Conservation (phyloP, 2,329 filamentous ascomycete species). For the Ramichloridium luteum region DNA sequence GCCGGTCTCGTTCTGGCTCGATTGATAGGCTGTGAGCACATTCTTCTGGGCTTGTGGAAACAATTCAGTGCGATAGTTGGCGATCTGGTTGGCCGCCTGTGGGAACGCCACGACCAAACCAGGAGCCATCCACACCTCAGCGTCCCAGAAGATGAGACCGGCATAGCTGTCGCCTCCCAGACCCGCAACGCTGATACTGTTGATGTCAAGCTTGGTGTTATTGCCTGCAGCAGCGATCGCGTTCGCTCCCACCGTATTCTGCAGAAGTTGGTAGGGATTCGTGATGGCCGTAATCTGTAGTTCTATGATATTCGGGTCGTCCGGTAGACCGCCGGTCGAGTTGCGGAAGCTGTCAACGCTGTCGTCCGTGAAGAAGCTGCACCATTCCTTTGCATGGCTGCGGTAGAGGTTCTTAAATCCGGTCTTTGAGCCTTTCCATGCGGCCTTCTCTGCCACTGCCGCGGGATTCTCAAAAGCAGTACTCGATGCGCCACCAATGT, state of each 20-base stretch:
- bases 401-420: conserved; percentile 46
- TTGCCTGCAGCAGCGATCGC: conserved; percentile 38
- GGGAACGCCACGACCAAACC: conserved; percentile 53
- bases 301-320: conserved; percentile 44
- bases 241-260: conserved; percentile 43
- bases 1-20: conserved; percentile 47
- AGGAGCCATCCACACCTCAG: conserved; percentile 57
- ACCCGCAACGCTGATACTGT: conserved; percentile 58
- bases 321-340: conserved; percentile 44
- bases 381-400: conserved; percentile 52
- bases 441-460: conserved; percentile 43
- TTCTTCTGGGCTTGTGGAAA: conserved; percentile 50
- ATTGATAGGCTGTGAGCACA: conserved; percentile 41
- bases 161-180: conserved; percentile 56
- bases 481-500: conserved; percentile 53
- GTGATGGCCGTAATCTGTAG: conserved; percentile 43
- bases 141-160: conserved; percentile 55
- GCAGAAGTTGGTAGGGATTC: conserved; percentile 45
- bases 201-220: conserved; percentile 42
- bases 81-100: conserved; percentile 48
- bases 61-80: conserved; percentile 49
- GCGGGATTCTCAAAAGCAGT: conserved; percentile 53
- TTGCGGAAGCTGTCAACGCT: conserved; percentile 52
- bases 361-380: conserved; percentile 44
- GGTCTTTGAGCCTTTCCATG: conserved; percentile 34